Evolutionary conservation across 441 rosid species (phyloP), one percentile per base, ranked within the genome.

Genomic region (Populus tomentosa): DNA sequence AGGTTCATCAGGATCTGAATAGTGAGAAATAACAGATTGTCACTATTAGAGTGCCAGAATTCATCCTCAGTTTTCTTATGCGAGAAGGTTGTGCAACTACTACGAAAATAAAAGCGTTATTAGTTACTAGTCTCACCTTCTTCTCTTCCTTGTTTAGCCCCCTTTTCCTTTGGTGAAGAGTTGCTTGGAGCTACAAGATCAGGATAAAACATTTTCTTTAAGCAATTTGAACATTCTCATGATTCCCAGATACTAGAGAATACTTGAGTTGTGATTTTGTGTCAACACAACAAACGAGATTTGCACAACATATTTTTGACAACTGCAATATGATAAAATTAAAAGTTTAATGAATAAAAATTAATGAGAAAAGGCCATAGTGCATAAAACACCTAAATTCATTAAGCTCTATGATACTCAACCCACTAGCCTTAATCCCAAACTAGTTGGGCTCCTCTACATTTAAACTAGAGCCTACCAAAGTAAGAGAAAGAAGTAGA

Each of bases 51-150:
- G 61, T 10, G 36, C 40, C 75, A 80, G 72, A 73, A 79, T 32
- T 42, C 35, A 62, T 70, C 38, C 50, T 42, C 71, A 23, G 24
- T 62, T 67, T 36, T 3, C n/a, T 42, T 21, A 67, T 16, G 38
- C 7, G 20, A 46, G 56, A 32, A 70, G 61, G 28, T 59, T 21
- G 61, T 50, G 24, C 38, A 46, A 24, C 20, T 67, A 6, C 70
- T 30, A 30, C 0, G 9, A 28, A 30, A 67, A n/a, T n/a, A 32
- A 14, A 30, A 6, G 42, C 67, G 65, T 21, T 73, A 68, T 56
- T 78, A 71, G 77, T 81, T 71, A 78, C 69, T 40, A 70, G 73
- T 76, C 88, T 87, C 82, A 86, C 89, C 90, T 85, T 80, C 89
- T 69, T 81, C 86, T 80, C 84, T 77, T 75, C 78, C 86, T 69